Base-by-base conservation (phyloP, 2,329 filamentous ascomycete species). In the Colletotrichum musicola region DNA sequence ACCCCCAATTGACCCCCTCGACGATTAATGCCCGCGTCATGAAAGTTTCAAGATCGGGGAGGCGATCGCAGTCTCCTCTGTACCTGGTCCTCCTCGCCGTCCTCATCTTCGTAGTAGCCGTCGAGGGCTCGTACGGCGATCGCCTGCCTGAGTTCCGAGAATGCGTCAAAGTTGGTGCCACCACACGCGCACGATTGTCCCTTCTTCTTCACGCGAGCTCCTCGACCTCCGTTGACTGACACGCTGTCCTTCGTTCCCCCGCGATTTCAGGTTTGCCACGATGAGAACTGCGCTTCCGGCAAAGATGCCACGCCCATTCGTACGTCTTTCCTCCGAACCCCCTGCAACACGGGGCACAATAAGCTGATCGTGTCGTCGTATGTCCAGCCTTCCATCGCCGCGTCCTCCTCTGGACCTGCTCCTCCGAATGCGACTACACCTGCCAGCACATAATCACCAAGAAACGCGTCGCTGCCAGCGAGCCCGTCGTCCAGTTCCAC, bases 351-450 rank as follows among this genome's bases (percentile, higher is more conserved):
- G 7, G 20, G 12, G 44, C 25, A 22, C 3, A 14, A 6, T 12
- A 27, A 44, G 27, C 72, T 74, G 42, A 73, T 64, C 25, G 4
- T 49, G 47, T 9, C 50, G 9, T 35, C 64, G 9, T 40, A 53
- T 38, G 42, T 12, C 62, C 77, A 97, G 94, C 96, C 71, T 79
- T 97, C 74, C 89, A 93, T 81, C 94, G 92, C 78, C 93, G 93
- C 71, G 86, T 98, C 73, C 90, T 98, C 76, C 83, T 98, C 79
- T 99, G 96, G 96, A 90, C 90, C 78, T 99, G 96, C 83, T 89
- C 92, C 70, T 86, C 92, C 77, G 95, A 99, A 87, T 99, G 96
- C 89, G 95, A 99, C 85, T 97, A 99, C 84, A 92, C 93, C 70
- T 99, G 96, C 85, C 96, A 99, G 80, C 95, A 97, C 85, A 92